Base-by-base conservation (phyloP, 1,139 yeast species). In the Taiozyma onychis region DNA sequence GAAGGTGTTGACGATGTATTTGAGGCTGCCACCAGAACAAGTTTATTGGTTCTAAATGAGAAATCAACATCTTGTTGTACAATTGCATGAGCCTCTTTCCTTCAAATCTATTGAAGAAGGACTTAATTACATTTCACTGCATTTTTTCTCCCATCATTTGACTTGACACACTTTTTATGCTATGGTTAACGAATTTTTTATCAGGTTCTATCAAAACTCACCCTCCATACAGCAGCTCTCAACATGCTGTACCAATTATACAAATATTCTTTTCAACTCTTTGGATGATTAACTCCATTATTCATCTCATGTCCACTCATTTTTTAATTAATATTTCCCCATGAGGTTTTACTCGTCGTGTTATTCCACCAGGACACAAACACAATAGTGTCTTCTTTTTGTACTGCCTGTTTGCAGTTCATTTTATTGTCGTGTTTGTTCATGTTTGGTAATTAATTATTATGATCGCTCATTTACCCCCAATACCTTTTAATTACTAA, bases 1-100 rank as follows among this genome's bases (percentile, higher is more conserved):
- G 90, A 85, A 63, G 90, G 89, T 6, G 93, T 85, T 21, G 93
- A 85, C 65, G 89, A 84, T 63, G 87, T 85, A 7, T 85, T 86
- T 65, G 95, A 85, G 66, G 75, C 75, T 52, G 93, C 93, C 11
- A 83, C 89, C 1, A 74, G 95, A 59, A 77, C 83, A 2, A 84
- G 90, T 64, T 70, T 86, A 52, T 56, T 78, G 44, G 72, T 76
- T 16, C 65, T 67, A 34, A 69, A 74, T 47, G 72, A 72, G 34
- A 71, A 71, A 24, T 70, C 71, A 3, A 61, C 71, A 6, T 67
- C 71, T 1, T 77, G 83, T 54, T 78, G 82, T 54, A 58, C 64
- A 6, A 68, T 77, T 43, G 48, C 56, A 8, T 72, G 50, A 65
- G 14, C 13, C 21, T 2, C 13, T 21, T 32, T 18, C 24, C 4